Base-by-base conservation (phyloP, 139 green algal genomes). In the Limnomonas spitsbergensis region DNA sequence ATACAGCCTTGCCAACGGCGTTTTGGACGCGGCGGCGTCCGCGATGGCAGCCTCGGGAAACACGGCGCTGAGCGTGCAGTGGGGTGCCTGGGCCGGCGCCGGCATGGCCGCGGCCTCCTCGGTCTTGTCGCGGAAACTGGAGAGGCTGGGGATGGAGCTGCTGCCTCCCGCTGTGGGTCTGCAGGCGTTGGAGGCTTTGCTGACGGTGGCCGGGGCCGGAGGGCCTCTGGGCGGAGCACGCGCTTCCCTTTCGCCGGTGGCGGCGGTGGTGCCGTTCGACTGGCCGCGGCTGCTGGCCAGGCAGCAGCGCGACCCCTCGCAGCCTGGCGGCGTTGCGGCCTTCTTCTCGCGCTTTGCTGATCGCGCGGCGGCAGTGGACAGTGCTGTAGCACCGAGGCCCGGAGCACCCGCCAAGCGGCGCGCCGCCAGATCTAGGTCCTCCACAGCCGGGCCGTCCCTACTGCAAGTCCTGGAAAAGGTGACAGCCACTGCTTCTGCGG, bases 1-100 rank as follows among this genome's bases (percentile, higher is more conserved):
- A 81, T 97, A 97, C 81, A 78, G 77, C 69, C 80, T 85, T 7
- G 93, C 93, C 69, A 97, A 97, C 76, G 86, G 82, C 24, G 81
- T 70, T 0, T 76, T 97, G 73, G 91, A 95, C 47, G 81, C 70
- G 2, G 56, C 79, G 14, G 82, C 81, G 3, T 40, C 24, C 0
- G 75, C 68, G 32, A 37, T 54, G 6, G 7, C 29, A 0, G 2
- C 24, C 1, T 6, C 27, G 4, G 83, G 78, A 38, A 4, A 80
- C 1, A 29, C 54, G 3, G 78, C 37, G 1, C 68, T 79, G 0
- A 81, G 53, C n/a, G n/a, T 84, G 37, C 85, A 88, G 78, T 80
- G 84, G 80, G 81, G 77, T 32, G 82, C 79, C 27, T 84, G 39
- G 87, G 81, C 78, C 79, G 90, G 75, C 35, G 84, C 40, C 4